Evolutionary conservation across 441 rosid genomes (phyloP).

Genomic region (Brassica balearica): DNA sequence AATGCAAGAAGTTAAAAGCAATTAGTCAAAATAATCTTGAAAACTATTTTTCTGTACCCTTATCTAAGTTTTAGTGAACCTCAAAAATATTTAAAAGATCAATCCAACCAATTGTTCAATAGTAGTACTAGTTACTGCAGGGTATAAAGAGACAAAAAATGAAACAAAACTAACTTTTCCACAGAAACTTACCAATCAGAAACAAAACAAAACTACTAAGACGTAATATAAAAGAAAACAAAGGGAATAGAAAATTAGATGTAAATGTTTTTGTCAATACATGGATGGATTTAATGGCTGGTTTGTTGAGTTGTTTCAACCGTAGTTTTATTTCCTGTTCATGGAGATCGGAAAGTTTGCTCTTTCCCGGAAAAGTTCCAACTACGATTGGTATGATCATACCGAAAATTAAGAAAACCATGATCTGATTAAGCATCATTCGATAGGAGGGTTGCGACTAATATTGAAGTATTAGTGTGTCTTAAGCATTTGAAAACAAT

Average conservation of each 20-base stretch:
- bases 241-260: neutral
- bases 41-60: neutral
- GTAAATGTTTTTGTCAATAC: neutral
- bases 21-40: neutral
- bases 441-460: neutral
- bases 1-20: neutral
- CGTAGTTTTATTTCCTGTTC: neutral
- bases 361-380: neutral
- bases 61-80: neutral
- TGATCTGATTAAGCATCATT: neutral
- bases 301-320: constrained; percentile 11
- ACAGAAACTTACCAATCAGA: neutral
- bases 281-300: neutral
- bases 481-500: neutral
- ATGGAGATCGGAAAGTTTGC: neutral
- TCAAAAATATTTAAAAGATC: neutral
- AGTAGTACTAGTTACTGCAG: neutral
- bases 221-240: neutral
- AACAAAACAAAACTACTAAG: neutral
- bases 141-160: neutral
- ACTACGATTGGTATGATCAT: neutral
- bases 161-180: neutral
- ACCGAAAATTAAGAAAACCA: neutral
- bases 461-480: neutral
- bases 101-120: neutral